Percentiles rank a stretch among this genome's conserved stretches.
phyloP scores from a whole-genome alignment of 208 protist species.

The Wallacemonas sp. region DNA sequence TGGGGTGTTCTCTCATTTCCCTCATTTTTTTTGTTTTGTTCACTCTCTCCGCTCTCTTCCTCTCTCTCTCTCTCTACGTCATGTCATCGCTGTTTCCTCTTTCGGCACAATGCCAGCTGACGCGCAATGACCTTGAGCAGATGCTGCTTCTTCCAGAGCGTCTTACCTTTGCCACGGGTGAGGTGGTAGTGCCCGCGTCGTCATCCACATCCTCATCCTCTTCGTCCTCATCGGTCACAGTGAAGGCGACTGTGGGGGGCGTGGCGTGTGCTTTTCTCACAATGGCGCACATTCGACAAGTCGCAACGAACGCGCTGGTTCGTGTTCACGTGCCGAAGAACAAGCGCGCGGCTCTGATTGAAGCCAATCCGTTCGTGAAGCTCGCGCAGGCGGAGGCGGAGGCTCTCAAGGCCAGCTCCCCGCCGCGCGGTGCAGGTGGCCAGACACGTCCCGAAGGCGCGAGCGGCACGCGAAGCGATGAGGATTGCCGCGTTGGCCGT shows the following conservation, averaged over 20 bases:
- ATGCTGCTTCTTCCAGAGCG: constrained; percentile 47
- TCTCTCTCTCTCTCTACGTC: constrained; percentile 2
- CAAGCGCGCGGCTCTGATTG: constrained; percentile 43
- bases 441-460: no score
- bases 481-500: constrained; percentile 53
- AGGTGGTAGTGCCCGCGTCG: background rate
- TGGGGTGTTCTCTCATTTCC: background rate
- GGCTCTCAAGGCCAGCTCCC: background rate
- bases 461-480: background rate
- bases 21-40: background rate
- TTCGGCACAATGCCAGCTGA: constrained; percentile 59
- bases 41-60: background rate
- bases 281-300: constrained; percentile 36
- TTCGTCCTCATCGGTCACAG: background rate
- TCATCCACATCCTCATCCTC: constrained; percentile 7
- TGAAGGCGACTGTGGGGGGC: constrained; percentile 6
- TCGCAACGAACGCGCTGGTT: constrained; percentile 52
- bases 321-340: constrained; percentile 54
- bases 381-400: constrained; percentile 17
- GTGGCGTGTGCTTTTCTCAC: constrained; percentile 40
- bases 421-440: no score
- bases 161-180: constrained; percentile 16
- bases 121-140: constrained; percentile 49
- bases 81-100: constrained; percentile 61
- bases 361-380: constrained; percentile 54